Evolutionary conservation across 371 early-diverging fungal species (phyloP), one percentile per base, ranked within the genome.

Genomic region (Batrachochytrium dendrobatidis): DNA sequence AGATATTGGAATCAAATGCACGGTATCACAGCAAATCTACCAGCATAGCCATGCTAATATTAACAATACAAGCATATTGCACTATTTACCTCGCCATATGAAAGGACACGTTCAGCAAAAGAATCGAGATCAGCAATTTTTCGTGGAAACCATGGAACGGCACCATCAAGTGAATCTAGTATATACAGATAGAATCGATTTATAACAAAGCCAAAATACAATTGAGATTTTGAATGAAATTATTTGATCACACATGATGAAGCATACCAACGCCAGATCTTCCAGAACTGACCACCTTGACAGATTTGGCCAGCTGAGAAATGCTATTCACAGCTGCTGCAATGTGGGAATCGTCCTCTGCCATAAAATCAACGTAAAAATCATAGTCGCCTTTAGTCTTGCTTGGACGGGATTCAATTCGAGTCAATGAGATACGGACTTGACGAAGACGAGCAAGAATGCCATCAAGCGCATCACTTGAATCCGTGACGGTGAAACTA

Each of bases 361-460:
- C 85, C 58, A 81, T 77, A 51, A 95, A 86, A 66, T 94, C 95
- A 52, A 94, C 85, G 75, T 87, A 92, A 71, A 96, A 92, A 66
- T 96, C 94, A 65, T 96, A 95, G 56, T 87, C 85, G 66, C 86
- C 87, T 30, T 83, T 74, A 1, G 86, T 86, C 63, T 78, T 82
- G 66, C 85, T 85, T 22, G 96, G 94, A 26, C 95, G 89, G 30
- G 91, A 91, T 73, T 96, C 97, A 68, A 96, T 96, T 45, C 91
- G 85, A 20, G 88, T 89, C 70, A 96, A 79, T 15, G 90, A 90
- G 60, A 95, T 81, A 54, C 83, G 76, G 66, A 85, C 78, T 6
- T 78, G 68, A 59, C 86, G 84, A 59, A 96, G 80, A 39, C 82
- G 80, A 25, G 76, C 65, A 29, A 96, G 82, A 52, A 92, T 88